These are phyloP conservation scores for Pythium rhizo-oryzae DNA, from an alignment of 352 stramenopile genomes.

Conservation along the genomic window DNA sequence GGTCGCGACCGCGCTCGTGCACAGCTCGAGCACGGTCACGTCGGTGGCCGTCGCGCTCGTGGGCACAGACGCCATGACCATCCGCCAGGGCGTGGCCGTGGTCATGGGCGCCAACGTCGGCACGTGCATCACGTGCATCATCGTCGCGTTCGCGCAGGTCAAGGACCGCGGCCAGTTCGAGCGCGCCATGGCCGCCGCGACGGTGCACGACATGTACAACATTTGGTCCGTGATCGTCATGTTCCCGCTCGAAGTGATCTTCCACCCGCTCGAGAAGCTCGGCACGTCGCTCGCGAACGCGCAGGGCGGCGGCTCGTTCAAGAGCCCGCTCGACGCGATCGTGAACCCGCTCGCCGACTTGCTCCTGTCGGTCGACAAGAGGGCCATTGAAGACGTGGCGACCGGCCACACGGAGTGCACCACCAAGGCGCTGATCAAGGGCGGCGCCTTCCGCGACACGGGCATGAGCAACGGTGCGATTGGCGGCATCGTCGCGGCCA, in stretches of 20 bases:
- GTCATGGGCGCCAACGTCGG: conserved; percentile 82
- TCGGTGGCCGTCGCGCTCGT: conserved; percentile 13
- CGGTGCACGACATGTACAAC: conserved; percentile 26
- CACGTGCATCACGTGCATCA: conserved; percentile 22
- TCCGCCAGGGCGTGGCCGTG: conserved; percentile 64
- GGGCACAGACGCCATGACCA: conserved; percentile 6
- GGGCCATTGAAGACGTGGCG: not conserved
- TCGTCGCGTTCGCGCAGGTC: conserved; percentile 17
- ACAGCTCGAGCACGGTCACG: conserved; percentile 44
- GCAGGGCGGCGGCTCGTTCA: conserved; percentile 20
- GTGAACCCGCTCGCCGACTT: conserved; percentile 25
- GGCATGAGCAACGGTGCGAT: conserved; percentile 45
- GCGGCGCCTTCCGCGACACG: conserved; percentile 37
- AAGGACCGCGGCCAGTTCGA: conserved; percentile 34
- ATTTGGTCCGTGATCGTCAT: conserved; percentile 18
- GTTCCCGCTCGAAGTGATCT: conserved; percentile 39
- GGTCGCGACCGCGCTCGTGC: conserved; percentile 51
- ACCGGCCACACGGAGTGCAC: conserved; percentile 19
- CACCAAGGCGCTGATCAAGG: conserved; percentile 33
- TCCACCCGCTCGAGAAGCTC: conserved; percentile 38
- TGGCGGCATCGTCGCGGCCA: conserved; percentile 44
- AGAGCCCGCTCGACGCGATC: conserved; percentile 26
- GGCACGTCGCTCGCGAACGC: conserved; percentile 27
- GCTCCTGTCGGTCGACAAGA: conserved; percentile 20
- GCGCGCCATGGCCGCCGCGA: conserved; percentile 33